These are phyloP conservation scores for Phlyctochytrium bullatum DNA, from an alignment of 192 early-diverging fungal species.

Conservation along the genomic window DNA sequence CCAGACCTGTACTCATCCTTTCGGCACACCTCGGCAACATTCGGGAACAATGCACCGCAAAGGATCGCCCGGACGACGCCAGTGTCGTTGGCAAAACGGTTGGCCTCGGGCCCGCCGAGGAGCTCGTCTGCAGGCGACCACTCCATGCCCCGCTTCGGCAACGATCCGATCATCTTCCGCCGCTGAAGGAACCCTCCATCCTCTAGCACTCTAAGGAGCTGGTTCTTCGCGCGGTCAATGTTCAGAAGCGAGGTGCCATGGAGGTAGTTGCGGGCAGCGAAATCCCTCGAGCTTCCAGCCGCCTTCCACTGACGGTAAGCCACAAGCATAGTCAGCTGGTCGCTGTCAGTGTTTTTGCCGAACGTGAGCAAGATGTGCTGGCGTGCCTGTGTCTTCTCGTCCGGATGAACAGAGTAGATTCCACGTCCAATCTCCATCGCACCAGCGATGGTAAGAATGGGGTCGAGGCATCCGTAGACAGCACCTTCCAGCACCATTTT, in stretches of 20 bases:
- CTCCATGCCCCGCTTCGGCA: conserved; percentile 1
- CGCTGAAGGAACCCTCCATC: conserved; percentile 25
- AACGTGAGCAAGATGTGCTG: conserved; percentile 31
- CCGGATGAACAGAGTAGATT: conserved; percentile 47
- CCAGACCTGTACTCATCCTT: conserved; percentile 39
- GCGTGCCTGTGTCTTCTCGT: conserved; percentile 35
- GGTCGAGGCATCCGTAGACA: conserved; percentile 70
- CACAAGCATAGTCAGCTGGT: conserved; percentile 36
- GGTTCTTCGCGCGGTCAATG: conserved; percentile 35
- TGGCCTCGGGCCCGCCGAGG: conserved; percentile 18
- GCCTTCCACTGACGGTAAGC: conserved; percentile 41
- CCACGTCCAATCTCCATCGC: conserved; percentile 51
- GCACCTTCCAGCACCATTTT: conserved; percentile 70
- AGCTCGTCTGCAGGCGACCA: conserved; percentile 5
- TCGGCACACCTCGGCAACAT: conserved; percentile 41
- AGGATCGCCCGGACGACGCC: conserved; percentile 34
- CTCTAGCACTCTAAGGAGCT: conserved; percentile 36
- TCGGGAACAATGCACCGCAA: conserved; percentile 42
- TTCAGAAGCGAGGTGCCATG: conserved; percentile 31
- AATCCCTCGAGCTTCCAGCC: conserved; percentile 14
- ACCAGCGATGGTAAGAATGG: conserved; percentile 64
- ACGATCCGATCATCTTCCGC: neutral
- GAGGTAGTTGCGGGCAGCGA: conserved; percentile 32
- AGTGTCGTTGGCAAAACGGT: neutral
- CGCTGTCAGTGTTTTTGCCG: conserved; percentile 30